These are phyloP conservation scores for Wickerhamomyces alni DNA, from an alignment of 805 yeast genomes.

Conservation along the genomic window DNA sequence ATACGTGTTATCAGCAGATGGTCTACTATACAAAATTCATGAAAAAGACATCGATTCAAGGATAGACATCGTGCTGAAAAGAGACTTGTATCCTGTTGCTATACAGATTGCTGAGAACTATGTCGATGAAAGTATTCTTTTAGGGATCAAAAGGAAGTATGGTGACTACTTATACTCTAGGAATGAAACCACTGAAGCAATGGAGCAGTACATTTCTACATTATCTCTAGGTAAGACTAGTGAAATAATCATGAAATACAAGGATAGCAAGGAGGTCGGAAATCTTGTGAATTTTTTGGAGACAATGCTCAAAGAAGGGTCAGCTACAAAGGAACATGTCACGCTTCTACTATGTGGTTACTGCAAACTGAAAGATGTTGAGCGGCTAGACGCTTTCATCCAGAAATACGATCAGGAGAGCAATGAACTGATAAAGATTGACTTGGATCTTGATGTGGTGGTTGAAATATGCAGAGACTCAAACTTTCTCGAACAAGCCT, in stretches of 20 bases:
- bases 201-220: constrained; percentile 64
- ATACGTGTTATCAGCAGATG: constrained; percentile 66
- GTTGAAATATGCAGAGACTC: constrained; percentile 69
- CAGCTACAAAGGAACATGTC: constrained; percentile 73
- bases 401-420: constrained; percentile 33
- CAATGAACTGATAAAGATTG: constrained; percentile 27
- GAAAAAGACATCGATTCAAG: constrained; percentile 67
- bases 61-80: constrained; percentile 57
- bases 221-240: constrained; percentile 56
- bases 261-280: constrained; percentile 67
- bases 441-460: constrained; percentile 63
- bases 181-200: constrained; percentile 62
- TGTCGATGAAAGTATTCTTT: constrained; percentile 25
- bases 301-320: constrained; percentile 45
- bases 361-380: constrained; percentile 64
- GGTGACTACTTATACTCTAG: constrained; percentile 70
- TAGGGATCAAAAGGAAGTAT: constrained; percentile 45
- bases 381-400: constrained; percentile 53
- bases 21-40: constrained; percentile 59
- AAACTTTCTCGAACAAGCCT: constrained; percentile 60
- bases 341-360: constrained; percentile 74
- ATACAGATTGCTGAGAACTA: constrained; percentile 50
- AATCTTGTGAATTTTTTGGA: constrained; percentile 60
- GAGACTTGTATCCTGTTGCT: constrained; percentile 71
- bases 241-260: constrained; percentile 71